Evolutionary conservation across 305 asterid genomes (phyloP), one percentile per base, ranked within the genome.

Genomic region (Rubia tinctorum): DNA sequence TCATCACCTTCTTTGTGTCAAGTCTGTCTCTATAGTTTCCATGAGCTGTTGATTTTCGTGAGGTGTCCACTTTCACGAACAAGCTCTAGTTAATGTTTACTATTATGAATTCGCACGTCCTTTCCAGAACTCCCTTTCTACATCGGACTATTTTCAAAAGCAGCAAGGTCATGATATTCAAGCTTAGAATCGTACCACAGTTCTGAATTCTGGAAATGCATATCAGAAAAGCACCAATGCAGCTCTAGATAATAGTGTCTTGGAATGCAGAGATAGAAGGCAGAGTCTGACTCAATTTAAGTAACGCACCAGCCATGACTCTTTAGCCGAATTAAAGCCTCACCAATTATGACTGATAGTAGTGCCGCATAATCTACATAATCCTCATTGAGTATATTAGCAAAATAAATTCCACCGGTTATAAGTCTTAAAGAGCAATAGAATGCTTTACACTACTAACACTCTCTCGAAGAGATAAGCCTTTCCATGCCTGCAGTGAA

Each of bases 391-490:
- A 10, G 62, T 13, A 56, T 71, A 15, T 14, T 12, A 14, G 51
- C 27, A 18, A 20, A 39, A 65, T 44, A 65, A 39, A 27, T 44
- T 39, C 74, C 39, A 56, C 22, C 39, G n/a, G 20, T 7, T 12
- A 0, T 56, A 47, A 34, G 18, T 3, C 18, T 61, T 23, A 39
- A 62, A 51, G 65, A 70, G 65, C 25, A n/a, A 25, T 17, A 9
- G 3, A 49, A 61, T 45, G 53, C 45, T 68, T 27, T 27, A 27
- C 2, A 56, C 65, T 30, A 91, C 98, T 91, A 88, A 90, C 97
- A 91, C 97, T 76, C 89, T 88, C 66, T 82, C 74, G 85, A 91
- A 86, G 86, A 93, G 97, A 83, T 91, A 93, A 70, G 98, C 97
- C 84, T 83, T 88, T 80, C 96, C 96, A 56, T 84, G 81, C 82